Percentiles rank a stretch among this genome's conserved stretches.
These are phyloP conservation scores for Grosmannia serpens DNA, from an alignment of 2,329 filamentous ascomycete species.

Conservation along the genomic window DNA sequence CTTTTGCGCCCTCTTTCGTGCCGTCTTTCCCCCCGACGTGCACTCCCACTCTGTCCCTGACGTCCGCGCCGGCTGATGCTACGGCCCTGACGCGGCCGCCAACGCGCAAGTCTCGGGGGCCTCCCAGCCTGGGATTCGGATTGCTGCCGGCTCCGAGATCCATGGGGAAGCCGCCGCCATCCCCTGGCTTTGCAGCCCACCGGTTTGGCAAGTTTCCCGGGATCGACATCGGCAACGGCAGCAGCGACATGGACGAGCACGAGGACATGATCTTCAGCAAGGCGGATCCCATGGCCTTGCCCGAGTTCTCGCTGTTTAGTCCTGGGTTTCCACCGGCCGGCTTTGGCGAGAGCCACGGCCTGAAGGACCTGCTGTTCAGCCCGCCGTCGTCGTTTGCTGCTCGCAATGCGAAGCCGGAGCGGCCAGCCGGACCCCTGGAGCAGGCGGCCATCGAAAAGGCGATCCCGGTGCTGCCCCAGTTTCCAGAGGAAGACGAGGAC, in stretches of 20 bases:
- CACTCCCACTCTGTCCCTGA: not conserved
- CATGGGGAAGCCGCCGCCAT: slow-evolving; percentile 9
- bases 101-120: not conserved
- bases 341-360: not conserved
- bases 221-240: slow-evolving; percentile 4
- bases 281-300: not conserved
- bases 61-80: not conserved
- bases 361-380: slow-evolving; percentile 13
- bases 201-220: slow-evolving; percentile 27
- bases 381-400: slow-evolving; percentile 18
- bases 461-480: slow-evolving; percentile 2
- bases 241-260: slow-evolving; percentile 9
- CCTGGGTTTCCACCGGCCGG: not conserved
- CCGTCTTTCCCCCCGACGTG: not conserved
- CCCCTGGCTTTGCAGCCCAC: slow-evolving; percentile 32
- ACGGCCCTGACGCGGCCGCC: not conserved
- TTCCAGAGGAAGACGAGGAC: slow-evolving; percentile 19
- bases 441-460: not conserved
- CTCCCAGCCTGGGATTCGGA: not conserved
- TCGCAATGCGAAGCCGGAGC: slow-evolving; percentile 9
- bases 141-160: not conserved
- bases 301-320: not conserved
- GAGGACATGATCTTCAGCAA: slow-evolving; percentile 16
- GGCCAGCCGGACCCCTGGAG: not conserved
- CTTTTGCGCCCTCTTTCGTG: not conserved